phyloP scores from a whole-genome alignment of 352 stramenopile species.

The Globisporangium rhizosaccharum region DNA sequence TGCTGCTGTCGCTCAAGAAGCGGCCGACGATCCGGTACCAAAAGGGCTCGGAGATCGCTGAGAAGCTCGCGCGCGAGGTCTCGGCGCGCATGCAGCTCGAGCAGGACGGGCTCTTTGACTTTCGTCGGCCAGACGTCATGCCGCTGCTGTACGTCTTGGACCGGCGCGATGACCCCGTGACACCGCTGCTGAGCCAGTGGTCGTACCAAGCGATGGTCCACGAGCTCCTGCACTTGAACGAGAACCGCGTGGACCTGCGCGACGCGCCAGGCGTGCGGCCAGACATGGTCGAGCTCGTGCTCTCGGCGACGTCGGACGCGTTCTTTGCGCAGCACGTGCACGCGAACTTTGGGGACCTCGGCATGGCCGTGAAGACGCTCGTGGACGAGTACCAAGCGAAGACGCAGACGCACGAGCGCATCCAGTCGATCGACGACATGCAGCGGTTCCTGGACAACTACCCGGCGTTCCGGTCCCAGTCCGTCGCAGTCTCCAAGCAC shows the following conservation, averaged over 20 bases:
- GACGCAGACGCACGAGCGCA: slow-evolving; percentile 83
- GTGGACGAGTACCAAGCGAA: slow-evolving; percentile 87
- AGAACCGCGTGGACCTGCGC: slow-evolving; percentile 96
- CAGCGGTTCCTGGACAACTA: slow-evolving; percentile 98
- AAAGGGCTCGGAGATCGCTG: slow-evolving; percentile 86
- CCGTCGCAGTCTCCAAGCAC: slow-evolving; percentile 98
- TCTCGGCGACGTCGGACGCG: slow-evolving; percentile 92
- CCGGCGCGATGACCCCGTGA: slow-evolving; percentile 98
- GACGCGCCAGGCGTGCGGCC: slow-evolving; percentile 93
- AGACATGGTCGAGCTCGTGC: slow-evolving; percentile 97
- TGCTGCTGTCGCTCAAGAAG: slow-evolving; percentile 95
- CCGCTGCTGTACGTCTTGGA: slow-evolving; percentile 95
- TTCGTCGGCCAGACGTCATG: slow-evolving; percentile 80
- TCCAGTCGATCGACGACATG: slow-evolving; percentile 96
- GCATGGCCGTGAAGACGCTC: slow-evolving; percentile 94
- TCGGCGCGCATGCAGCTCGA: slow-evolving; percentile 90
- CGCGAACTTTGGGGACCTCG: slow-evolving; percentile 98
- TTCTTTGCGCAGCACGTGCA: slow-evolving; percentile 97
- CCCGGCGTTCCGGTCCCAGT: slow-evolving; percentile 93
- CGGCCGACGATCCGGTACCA: slow-evolving; percentile 96
- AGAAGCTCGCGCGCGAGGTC: slow-evolving; percentile 93
- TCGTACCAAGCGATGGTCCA: slow-evolving; percentile 99
- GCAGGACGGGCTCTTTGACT: slow-evolving; percentile 97
- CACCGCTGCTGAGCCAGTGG: slow-evolving; percentile 97
- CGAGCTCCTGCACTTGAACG: slow-evolving; percentile 96